These are phyloP conservation scores for Rosa multiflora DNA, from an alignment of 306 rosid species.

Conservation along the genomic window DNA sequence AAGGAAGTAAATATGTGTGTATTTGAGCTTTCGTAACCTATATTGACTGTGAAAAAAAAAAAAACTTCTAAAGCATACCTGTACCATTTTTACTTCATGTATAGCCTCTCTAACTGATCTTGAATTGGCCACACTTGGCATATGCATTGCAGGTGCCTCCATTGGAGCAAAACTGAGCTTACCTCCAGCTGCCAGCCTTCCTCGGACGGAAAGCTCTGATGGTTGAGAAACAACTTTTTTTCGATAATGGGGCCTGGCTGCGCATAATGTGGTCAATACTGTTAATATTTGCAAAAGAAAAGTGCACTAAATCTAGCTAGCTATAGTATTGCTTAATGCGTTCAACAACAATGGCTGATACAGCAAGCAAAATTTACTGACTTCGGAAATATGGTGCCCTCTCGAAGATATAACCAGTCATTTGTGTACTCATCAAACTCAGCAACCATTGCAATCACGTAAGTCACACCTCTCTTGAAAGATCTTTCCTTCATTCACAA, in stretches of 20 bases:
- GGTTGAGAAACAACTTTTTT: slow-evolving; percentile 49
- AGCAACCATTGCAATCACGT: slow-evolving; percentile 81
- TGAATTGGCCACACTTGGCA: slow-evolving; percentile 62
- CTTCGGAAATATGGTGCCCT: slow-evolving; percentile 80
- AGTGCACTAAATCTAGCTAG: background rate
- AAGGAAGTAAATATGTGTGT: background rate
- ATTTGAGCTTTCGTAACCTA: background rate
- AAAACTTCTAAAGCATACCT: slow-evolving; percentile 37
- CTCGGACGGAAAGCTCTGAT: slow-evolving; percentile 51
- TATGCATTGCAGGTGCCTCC: slow-evolving; percentile 82
- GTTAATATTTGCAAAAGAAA: slow-evolving; percentile 24
- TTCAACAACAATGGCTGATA: background rate
- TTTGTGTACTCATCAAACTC: slow-evolving; percentile 88
- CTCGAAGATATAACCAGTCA: slow-evolving; percentile 86
- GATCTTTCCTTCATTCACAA: slow-evolving; percentile 72
- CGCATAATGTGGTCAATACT: slow-evolving; percentile 37
- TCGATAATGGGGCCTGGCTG: slow-evolving; percentile 94
- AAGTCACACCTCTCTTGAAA: slow-evolving; percentile 68
- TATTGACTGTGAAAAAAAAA: background rate
- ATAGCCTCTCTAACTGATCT: slow-evolving; percentile 74
- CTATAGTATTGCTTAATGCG: background rate
- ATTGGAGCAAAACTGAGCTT: slow-evolving; percentile 30
- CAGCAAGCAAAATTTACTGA: slow-evolving; percentile 32
- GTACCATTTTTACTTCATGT: slow-evolving; percentile 88
- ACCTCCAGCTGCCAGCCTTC: slow-evolving; percentile 34